Evolutionary conservation across 2,329 filamentous ascomycete species (phyloP), one percentile per base, ranked within the genome.

Genomic region (Hortaea werneckii): DNA sequence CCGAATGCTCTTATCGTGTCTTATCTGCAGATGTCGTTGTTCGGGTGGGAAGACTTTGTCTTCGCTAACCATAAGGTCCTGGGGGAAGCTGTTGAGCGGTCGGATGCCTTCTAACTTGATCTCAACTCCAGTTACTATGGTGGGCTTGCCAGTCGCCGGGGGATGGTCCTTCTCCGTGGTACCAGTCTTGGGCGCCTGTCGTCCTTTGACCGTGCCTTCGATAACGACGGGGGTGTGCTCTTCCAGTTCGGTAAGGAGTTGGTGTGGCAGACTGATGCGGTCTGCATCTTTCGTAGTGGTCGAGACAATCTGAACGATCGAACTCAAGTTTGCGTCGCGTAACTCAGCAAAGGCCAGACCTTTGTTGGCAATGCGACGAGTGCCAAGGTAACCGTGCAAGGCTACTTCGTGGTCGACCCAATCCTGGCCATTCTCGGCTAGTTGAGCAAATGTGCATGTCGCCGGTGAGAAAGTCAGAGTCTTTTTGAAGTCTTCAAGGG

Each of bases 11-110:
- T 68, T 63, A 45, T 88, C 81, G 44, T 86, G 90, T 29, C 89
- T 81, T 39, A 98, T 74, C 56, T 96, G 88, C 12, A 95, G 68
- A 65, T 96, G 86, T 20, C 92, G 80, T 47, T 84, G 77, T 41
- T 85, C 77, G 0, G 82, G 78, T 0, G 84, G 76, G 58, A 92
- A 95, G 0, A 80, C 74, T 1, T 83, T 85, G 41, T 84, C 81
- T 11, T 80, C 70, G 1, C 83, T 85, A 50, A 94, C 79, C 48
- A 92, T 82, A 46, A 94, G 80, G 51, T 89, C 79, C 38, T 77
- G 77, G 0, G 85, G 79, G 45, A 94, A 87, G 0, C 75, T 67
- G 55, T 90, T 90, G 4, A 95, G 73, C 42, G 78, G 74, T 38
- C 78, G 70, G 6, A 94, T 74, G 3, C 74, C 72, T 40, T 75